Evolutionary conservation across 2,329 filamentous ascomycete species (phyloP).

Genomic region (Fusarium lyarnte): DNA sequence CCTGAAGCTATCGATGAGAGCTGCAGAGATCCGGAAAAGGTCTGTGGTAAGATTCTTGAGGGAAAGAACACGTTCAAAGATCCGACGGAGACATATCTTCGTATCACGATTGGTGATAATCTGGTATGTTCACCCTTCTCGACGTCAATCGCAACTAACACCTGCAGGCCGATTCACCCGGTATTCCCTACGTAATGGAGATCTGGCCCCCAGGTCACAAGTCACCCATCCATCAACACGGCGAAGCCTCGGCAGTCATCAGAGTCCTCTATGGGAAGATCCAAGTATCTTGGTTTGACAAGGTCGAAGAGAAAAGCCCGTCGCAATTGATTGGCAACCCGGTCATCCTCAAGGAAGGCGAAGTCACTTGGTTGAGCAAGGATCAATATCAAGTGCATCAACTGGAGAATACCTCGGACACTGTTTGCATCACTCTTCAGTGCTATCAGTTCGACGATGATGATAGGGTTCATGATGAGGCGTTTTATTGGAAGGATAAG

Average conservation of each 20-base stretch:
- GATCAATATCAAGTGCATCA: background rate
- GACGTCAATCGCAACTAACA: background rate
- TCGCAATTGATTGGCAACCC: background rate
- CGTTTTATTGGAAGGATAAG: background rate
- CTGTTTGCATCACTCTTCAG: background rate
- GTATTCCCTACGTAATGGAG: background rate
- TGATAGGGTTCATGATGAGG: background rate
- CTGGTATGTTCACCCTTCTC: background rate
- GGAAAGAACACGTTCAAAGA: fast-evolving
- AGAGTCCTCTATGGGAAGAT: background rate
- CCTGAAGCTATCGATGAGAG: background rate
- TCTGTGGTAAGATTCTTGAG: fast-evolving
- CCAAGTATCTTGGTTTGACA: background rate
- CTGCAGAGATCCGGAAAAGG: fast-evolving
- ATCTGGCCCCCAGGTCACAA: background rate
- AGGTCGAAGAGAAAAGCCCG: fast-evolving
- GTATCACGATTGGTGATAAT: background rate
- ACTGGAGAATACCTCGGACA: background rate
- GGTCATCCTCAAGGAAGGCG: fast-evolving
- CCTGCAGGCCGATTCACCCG: background rate
- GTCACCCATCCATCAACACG: background rate
- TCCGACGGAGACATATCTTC: background rate
- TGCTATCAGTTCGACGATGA: background rate
- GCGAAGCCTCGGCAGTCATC: background rate
- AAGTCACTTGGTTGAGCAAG: background rate